A percentile compares a stretch with the other conserved stretches of the same genome.
These are phyloP conservation scores for Brassica balearica DNA, from an alignment of 441 rosid genomes.

Conservation along the genomic window DNA sequence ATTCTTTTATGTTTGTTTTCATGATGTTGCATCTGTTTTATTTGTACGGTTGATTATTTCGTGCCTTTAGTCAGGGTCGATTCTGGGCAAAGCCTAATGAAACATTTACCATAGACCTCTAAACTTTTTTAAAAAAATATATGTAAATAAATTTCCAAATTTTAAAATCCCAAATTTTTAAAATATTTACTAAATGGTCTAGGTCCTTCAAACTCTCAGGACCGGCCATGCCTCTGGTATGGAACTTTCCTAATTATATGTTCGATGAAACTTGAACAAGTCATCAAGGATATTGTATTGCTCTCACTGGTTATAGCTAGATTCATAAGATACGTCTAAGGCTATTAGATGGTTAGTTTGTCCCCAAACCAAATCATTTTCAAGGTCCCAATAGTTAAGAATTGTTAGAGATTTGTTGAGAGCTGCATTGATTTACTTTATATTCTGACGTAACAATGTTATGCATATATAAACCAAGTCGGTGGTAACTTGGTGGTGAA, in stretches of 20 bases:
- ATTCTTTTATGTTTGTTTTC: too few species aligned
- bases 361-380: background rate
- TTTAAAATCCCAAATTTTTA: too few species aligned
- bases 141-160: too few species aligned
- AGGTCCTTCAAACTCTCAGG: too few species aligned
- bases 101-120: too few species aligned
- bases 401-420: background rate
- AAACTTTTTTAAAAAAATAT: too few species aligned
- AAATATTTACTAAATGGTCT: too few species aligned
- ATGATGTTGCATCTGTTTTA: too few species aligned
- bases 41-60: background rate
- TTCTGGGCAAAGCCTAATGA: too few species aligned
- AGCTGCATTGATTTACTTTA: background rate
- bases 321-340: background rate
- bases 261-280: background rate
- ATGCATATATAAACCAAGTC: background rate
- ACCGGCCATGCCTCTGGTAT: constrained; percentile 7
- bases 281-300: background rate
- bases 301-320: background rate
- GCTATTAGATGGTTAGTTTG: background rate
- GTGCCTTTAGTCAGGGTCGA: too few species aligned
- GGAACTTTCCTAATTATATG: background rate
- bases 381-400: background rate
- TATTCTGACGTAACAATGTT: background rate
- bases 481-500: background rate